phyloP scores from a whole-genome alignment of 352 stramenopile species.

The Pythium rishiriense region DNA sequence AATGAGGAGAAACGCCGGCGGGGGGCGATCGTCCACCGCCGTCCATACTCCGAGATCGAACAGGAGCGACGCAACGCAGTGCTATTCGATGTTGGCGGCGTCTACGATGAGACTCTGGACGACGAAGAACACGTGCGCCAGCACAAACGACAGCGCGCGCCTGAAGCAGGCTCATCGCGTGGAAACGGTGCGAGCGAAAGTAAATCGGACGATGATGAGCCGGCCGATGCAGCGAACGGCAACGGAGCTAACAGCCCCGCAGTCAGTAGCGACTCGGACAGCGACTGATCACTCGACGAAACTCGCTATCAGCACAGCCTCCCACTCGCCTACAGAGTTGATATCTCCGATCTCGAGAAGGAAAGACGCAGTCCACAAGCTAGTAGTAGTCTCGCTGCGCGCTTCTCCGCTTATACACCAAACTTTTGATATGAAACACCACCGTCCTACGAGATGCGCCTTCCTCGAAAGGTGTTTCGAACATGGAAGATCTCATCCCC shows the following conservation, averaged over 20 bases:
- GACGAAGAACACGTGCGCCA: slow-evolving; percentile 62
- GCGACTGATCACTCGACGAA: slow-evolving; percentile 33
- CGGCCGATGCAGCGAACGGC: slow-evolving; percentile 22
- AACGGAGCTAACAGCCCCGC: slow-evolving; percentile 56
- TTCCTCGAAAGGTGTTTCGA: not conserved
- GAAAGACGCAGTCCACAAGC: not conserved
- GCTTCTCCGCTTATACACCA: not conserved
- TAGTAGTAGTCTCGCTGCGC: not conserved
- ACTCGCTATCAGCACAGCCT: not conserved
- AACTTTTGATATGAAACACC: not conserved
- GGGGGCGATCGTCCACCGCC: slow-evolving; percentile 73
- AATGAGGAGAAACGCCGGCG: slow-evolving; percentile 79
- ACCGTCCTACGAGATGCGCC: not conserved
- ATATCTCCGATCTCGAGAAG: no score
- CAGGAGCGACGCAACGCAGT: slow-evolving; percentile 56
- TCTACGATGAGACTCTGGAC: slow-evolving; percentile 70
- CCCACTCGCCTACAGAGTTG: not conserved
- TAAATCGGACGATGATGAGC: slow-evolving; percentile 33
- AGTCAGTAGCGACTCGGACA: slow-evolving; percentile 67
- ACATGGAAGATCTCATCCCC: not conserved
- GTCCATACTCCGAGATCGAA: slow-evolving; percentile 73
- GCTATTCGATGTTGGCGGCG: slow-evolving; percentile 57
- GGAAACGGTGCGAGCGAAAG: slow-evolving; percentile 41
- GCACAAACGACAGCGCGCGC: slow-evolving; percentile 57
- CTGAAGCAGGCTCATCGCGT: slow-evolving; percentile 26